Evolutionary conservation across 2,329 filamentous ascomycete genomes (phyloP), one percentile per base, ranked within the genome.

Genomic region (Verticillium zaregamsianum): DNA sequence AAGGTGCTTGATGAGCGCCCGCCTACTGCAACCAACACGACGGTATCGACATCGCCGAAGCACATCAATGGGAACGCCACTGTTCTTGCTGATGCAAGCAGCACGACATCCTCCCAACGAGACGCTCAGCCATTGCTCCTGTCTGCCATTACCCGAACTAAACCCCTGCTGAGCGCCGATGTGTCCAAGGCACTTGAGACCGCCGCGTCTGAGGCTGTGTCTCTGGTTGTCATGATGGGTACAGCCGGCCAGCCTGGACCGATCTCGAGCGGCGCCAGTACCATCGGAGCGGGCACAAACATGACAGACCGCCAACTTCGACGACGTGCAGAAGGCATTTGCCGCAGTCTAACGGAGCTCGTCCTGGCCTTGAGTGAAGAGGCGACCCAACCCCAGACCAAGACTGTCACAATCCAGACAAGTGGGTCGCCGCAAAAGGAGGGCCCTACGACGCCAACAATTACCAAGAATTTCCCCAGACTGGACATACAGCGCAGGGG

Each of bases 281-380:
- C 83, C 58, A 84, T 88, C 62, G 86, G 88, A 33, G 76, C 78
- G 37, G 75, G 76, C 58, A 74, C 77, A 14, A 80, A 80, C 1
- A 76, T 88, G 12, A 89, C 91, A 1, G 94, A 99, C 72, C 87
- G 95, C 58, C 92, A 96, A 72, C 82, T 97, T 17, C 87, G 93
- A 57, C 87, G 94, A 65, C 97, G 97, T 75, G 92, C 92, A 32
- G 94, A 99, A 72, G 93, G 90, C 70, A 87, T 99, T 72, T 98
- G 95, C 73, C 90, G 94, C 60, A 95, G 91, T 70, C 78, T 99
- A 66, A 98, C 94, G 0, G 95, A 99, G 74, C 82, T 99, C 7
- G 97, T 92, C 71, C 85, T 99, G 61, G 91, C 93, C 1, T 79
- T 99, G 60, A 88, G 88, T 33, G 90, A 91, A 65, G 85, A 86